Evolutionary conservation across 148 eudicot species (phyloP), one percentile per base, ranked within the genome.

Genomic region (Chenopodium album): DNA sequence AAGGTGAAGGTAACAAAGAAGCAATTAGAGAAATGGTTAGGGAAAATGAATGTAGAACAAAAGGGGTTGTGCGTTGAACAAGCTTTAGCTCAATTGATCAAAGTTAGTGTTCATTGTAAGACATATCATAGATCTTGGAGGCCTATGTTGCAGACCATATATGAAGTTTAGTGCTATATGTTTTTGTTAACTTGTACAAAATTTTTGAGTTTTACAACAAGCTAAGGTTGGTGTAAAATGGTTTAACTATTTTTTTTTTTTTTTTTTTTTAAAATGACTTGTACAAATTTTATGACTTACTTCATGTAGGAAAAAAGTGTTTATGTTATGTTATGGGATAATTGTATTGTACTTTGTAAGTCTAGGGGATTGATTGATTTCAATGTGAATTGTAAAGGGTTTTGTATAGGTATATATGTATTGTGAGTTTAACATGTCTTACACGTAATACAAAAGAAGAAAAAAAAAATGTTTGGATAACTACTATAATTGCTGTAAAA

Each of bases 81-180:
- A 63, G 84, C 89, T 62, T 52, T 91, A 13, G 77, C 80, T 9
- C 82, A 79, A 70, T 48, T 92, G 78, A 87, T 90, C 62, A 82
- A 85, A 73, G 83, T 44, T 11, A 73, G 85, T 54, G 84, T 86
- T 71, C 41, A 69, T 22, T 85, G 63, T 48, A 86, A 89, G 7
- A 81, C 87, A 31, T 90, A 82, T 17, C 76, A 71, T n/a, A 82
- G 89, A 71, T 80, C 44, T 73, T 89, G 94, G 94, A 90, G 85
- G 78, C 98, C 95, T 2, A 87, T 77, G 6, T 63, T 93, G 44
- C 86, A 85, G 20, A 90, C 86, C 60, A 93, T 93, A 71, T 85
- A 86, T 8, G 97, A 93, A 72, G 19, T 82, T 82, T 82, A 59
- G 19, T 1, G 4, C 7, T 31, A 4, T 70, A 13, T 12, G 4